A percentile compares a stretch with the other conserved stretches of the same genome.
Evolutionary conservation across 139 green algal species (phyloP).

Genomic region (Astrephomene gubernaculifera): DNA sequence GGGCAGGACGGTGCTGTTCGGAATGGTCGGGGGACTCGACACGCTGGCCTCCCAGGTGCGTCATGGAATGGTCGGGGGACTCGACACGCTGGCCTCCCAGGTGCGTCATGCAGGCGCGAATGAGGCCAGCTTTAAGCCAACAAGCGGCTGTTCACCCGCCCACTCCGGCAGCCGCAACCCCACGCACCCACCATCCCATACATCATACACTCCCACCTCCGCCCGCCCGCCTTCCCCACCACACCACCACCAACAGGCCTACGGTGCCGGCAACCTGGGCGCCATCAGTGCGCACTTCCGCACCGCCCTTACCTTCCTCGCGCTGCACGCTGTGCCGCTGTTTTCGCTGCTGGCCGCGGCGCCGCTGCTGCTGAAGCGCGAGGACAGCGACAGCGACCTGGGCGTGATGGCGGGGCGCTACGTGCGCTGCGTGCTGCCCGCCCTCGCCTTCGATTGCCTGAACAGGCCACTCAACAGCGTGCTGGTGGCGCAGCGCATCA

Average conservation of each 20-base stretch:
- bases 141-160: too few relatives aligned
- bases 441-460: conserved; percentile 58
- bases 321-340: conserved; percentile 36
- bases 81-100: conserved; percentile 52
- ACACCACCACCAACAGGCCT: too few relatives aligned
- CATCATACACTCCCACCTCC: too few relatives aligned
- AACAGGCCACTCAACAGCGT: conserved; percentile 61
- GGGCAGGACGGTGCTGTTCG: conserved; percentile 35
- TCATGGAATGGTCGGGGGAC: conserved; percentile 1
- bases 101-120: conserved; percentile 6
- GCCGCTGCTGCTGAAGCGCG: conserved; percentile 21
- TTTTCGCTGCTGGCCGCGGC: not conserved
- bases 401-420: conserved; percentile 50
- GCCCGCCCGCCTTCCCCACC: too few relatives aligned
- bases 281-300: conserved; percentile 33
- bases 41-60: conserved; percentile 48
- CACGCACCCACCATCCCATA: too few relatives aligned
- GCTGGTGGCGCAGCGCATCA: conserved; percentile 65
- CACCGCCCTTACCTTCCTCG: conserved; percentile 23
- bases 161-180: too few relatives aligned
- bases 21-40: conserved; percentile 39
- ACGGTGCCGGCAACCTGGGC: conserved; percentile 40
- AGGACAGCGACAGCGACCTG: conserved; percentile 12
- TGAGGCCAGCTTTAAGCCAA: too few relatives aligned
- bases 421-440: conserved; percentile 57